Conservation (phyloP, 2,329 filamentous ascomycete genomes). For the Ophioceras dolichostomum region DNA sequence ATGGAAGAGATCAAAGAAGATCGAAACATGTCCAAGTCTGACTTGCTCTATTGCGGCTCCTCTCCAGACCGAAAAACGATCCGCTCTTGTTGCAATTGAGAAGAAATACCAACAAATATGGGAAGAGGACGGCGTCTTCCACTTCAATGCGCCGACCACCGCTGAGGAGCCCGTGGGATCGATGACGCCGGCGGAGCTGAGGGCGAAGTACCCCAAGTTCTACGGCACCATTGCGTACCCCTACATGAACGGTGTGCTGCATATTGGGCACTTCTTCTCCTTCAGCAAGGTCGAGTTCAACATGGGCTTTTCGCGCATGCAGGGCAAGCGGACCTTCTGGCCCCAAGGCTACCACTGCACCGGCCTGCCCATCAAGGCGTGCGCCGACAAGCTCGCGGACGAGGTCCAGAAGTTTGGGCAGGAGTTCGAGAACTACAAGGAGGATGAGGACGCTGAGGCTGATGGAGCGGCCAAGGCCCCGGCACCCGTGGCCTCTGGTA, state of each 20-base stretch:
- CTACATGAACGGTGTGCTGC: slow-evolving; percentile 18
- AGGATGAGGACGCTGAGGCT: slow-evolving; percentile 38
- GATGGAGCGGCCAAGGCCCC: slow-evolving; percentile 32
- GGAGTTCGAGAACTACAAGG: slow-evolving; percentile 68
- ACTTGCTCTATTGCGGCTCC: slow-evolving; percentile 4
- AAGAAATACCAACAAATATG: slow-evolving; percentile 88
- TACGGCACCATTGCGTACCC: slow-evolving; percentile 51
- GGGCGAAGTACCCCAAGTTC: slow-evolving; percentile 78
- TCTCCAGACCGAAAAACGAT: slow-evolving; percentile 69
- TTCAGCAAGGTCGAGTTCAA: slow-evolving; percentile 89
- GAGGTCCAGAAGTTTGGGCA: slow-evolving; percentile 84
- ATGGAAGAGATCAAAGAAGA: too few relatives aligned
- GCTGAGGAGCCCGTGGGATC: slow-evolving; percentile 34
- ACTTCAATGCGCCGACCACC: slow-evolving; percentile 71
- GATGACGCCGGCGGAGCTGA: slow-evolving; percentile 9
- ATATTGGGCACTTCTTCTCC: slow-evolving; percentile 76
- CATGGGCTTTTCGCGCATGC: slow-evolving; percentile 76
- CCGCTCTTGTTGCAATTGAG: slow-evolving; percentile 69
- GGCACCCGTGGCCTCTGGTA: slow-evolving; percentile 46
- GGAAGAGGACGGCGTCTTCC: slow-evolving; percentile 67
- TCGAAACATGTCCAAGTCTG: slow-evolving; percentile 9
- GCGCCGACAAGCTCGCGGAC: slow-evolving; percentile 83
- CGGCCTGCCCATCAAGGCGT: slow-evolving; percentile 96
- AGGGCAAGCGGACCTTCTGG: slow-evolving; percentile 77
- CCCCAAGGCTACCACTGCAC: slow-evolving; percentile 94